These are phyloP conservation scores for Priceomyces fermenticarens DNA, from an alignment of 805 yeast species.

Conservation along the genomic window DNA sequence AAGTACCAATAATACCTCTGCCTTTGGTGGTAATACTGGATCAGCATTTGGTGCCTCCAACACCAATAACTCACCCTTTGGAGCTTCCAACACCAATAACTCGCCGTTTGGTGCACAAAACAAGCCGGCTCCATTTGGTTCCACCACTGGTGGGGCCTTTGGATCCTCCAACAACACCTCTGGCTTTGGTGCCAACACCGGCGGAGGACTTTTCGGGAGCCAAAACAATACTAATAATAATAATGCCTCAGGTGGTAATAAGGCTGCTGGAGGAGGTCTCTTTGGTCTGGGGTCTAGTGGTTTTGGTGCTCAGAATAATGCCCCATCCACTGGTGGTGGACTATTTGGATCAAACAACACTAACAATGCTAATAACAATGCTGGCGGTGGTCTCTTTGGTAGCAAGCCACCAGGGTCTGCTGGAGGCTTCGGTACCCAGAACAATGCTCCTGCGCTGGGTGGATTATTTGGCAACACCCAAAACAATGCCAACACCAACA, in stretches of 20 bases:
- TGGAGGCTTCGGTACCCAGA: constrained; percentile 11
- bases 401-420: constrained; percentile 10
- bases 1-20: constrained; percentile 14
- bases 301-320: constrained; percentile 18
- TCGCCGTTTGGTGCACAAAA: constrained; percentile 35
- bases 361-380: constrained; percentile 28
- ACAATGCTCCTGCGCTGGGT: constrained; percentile 32
- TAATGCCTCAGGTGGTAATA: constrained; percentile 22
- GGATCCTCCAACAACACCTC: constrained; percentile 30
- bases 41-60: constrained; percentile 31
- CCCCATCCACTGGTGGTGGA: constrained; percentile 22
- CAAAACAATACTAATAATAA: constrained; percentile 13
- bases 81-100: constrained; percentile 17
- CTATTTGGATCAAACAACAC: constrained; percentile 3
- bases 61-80: constrained; percentile 18
- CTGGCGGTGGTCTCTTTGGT: constrained; percentile 31
- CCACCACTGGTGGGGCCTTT: constrained; percentile 19
- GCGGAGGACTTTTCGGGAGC: constrained; percentile 17
- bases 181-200: constrained; percentile 10
- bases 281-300: constrained; percentile 21
- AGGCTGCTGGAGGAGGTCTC: constrained; percentile 17
- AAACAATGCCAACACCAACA: constrained; percentile 7
- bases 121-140: background rate
- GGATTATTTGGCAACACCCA: constrained; percentile 33
- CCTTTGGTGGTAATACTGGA: background rate